These are phyloP conservation scores for Purpureocillium takamizusanense DNA, from an alignment of 2,329 filamentous ascomycete genomes.

Conservation along the genomic window DNA sequence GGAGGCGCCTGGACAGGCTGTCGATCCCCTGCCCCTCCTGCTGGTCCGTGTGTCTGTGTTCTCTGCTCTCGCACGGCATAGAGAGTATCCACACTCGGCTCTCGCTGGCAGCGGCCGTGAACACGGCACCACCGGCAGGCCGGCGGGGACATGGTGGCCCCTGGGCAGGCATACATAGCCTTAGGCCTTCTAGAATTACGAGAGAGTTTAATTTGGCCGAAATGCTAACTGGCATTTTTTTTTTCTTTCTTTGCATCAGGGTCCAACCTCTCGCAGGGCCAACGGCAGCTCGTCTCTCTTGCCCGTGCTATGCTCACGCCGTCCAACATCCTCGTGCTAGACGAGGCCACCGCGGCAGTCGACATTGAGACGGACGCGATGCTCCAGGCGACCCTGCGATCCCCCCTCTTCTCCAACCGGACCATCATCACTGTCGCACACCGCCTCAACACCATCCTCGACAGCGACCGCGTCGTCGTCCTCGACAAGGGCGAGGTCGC, in stretches of 20 bases:
- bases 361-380: constrained; percentile 61
- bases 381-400: constrained; percentile 54
- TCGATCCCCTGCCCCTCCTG: too few relatives aligned
- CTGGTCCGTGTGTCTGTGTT: too few relatives aligned
- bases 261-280: constrained; percentile 90
- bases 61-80: constrained; percentile 2
- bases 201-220: constrained; percentile 66
- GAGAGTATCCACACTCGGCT: too few relatives aligned
- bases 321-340: constrained; percentile 92
- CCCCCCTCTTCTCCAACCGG: constrained; percentile 69
- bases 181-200: constrained; percentile 50
- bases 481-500: constrained; percentile 83
- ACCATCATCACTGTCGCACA: constrained; percentile 99
- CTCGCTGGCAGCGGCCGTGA: too few relatives aligned
- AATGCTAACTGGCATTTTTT: not conserved
- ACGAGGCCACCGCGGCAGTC: constrained; percentile 83
- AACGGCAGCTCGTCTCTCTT: constrained; percentile 87
- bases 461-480: constrained; percentile 83
- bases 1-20: too few relatives aligned
- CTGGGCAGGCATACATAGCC: too few relatives aligned
- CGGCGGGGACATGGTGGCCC: too few relatives aligned
- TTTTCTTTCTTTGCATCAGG: constrained; percentile 38
- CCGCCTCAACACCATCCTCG: constrained; percentile 93
- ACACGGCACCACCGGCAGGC: too few relatives aligned
- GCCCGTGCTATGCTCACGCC: constrained; percentile 90